Percentiles rank a stretch among this genome's conserved stretches.
Conservation (phyloP, 2,329 filamentous ascomycete species). For the Pseudogymnoascus sp. region DNA sequence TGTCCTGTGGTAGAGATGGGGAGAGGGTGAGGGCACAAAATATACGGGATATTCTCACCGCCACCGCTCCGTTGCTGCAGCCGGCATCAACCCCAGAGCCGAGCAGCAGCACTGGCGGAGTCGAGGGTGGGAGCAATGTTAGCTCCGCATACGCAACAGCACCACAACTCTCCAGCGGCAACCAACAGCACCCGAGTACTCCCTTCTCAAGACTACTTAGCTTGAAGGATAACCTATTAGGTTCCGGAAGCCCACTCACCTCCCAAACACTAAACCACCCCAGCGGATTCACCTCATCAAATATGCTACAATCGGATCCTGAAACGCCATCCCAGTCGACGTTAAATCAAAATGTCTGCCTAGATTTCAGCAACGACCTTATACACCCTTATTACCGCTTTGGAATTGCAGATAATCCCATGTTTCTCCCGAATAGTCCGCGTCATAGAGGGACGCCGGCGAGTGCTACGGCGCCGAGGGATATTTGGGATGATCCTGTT, state of each 20-base stretch:
- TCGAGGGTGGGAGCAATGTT: neutral
- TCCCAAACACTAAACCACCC: neutral
- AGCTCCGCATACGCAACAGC: slow-evolving; percentile 1
- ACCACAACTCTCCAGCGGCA: neutral
- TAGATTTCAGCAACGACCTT: slow-evolving; percentile 1
- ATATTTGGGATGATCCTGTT: slow-evolving; percentile 8
- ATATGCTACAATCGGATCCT: neutral
- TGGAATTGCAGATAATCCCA: neutral
- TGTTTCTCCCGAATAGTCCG: neutral
- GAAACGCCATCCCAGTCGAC: neutral
- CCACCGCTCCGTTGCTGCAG: neutral
- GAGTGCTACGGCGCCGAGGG: neutral
- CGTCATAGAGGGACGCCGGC: neutral
- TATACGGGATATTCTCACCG: neutral
- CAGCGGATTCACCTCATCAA: neutral
- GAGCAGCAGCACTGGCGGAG: neutral
- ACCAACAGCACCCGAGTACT: neutral
- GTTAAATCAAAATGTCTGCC: neutral
- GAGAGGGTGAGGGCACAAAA: slow-evolving; percentile 1
- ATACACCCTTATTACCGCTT: slow-evolving; percentile 5
- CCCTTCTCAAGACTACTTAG: neutral
- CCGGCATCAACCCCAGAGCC: neutral
- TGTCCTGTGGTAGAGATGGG: neutral
- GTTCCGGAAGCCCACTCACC: neutral
- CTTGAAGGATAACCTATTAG: neutral